phyloP scores from a whole-genome alignment of 805 yeast species.

The Zygosaccharomyces bisporus region DNA sequence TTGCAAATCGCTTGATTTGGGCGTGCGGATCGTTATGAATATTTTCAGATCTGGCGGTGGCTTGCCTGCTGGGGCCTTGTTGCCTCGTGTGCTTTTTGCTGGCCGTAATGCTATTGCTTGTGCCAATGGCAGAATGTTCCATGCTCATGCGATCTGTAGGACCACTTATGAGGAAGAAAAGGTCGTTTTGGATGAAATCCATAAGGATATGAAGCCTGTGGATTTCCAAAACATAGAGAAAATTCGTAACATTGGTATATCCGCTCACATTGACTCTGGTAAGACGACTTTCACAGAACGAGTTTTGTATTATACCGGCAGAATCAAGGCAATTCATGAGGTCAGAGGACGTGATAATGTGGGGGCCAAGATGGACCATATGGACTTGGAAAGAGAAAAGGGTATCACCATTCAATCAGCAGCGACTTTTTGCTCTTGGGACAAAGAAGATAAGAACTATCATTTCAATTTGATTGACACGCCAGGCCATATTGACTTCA shows the following conservation, averaged over 20 bases:
- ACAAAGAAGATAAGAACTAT: slow-evolving; percentile 59
- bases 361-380: slow-evolving; percentile 99
- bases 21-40: slow-evolving; percentile 4
- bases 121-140: slow-evolving; percentile 14
- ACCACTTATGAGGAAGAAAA: slow-evolving; percentile 69
- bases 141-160: slow-evolving; percentile 14
- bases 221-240: slow-evolving; percentile 51
- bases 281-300: slow-evolving; percentile 98
- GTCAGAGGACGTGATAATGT: slow-evolving; percentile 96
- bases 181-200: slow-evolving; percentile 58
- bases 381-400: slow-evolving; percentile 97
- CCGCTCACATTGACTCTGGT: slow-evolving; percentile 98
- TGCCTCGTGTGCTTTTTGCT: not conserved
- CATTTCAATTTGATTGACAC: slow-evolving; percentile 96
- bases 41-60: slow-evolving; percentile 5
- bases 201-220: slow-evolving; percentile 43
- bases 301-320: slow-evolving; percentile 91
- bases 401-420: slow-evolving; percentile 99
- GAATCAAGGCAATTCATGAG: slow-evolving; percentile 95
- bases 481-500: slow-evolving; percentile 98
- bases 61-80: slow-evolving; percentile 2
- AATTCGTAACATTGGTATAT: slow-evolving; percentile 92
- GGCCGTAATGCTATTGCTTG: not conserved
- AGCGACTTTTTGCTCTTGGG: slow-evolving; percentile 98
- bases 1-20: not conserved